phyloP scores from a whole-genome alignment of 805 yeast species.

The Isabelozyma heimii region DNA sequence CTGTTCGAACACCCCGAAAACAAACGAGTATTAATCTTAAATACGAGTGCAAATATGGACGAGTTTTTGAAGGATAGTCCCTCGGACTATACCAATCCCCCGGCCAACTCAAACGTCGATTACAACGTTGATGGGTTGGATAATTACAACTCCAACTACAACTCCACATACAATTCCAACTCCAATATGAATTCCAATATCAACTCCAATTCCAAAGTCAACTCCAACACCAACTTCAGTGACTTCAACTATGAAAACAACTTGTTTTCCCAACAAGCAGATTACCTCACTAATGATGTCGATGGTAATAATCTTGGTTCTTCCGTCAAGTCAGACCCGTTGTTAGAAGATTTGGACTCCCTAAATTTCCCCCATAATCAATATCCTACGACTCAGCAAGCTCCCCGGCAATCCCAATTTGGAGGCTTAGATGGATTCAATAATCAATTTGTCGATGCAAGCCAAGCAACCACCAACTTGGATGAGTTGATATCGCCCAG shows the following conservation, averaged over 20 bases:
- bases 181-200: not conserved
- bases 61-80: conserved; percentile 34
- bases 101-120: not conserved
- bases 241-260: not conserved
- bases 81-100: conserved; percentile 10
- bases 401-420: conserved; percentile 9
- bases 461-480: conserved; percentile 20
- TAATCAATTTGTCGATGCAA: conserved; percentile 8
- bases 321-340: conserved; percentile 18
- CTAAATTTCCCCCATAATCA: conserved; percentile 10
- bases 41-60: conserved; percentile 18
- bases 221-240: not conserved
- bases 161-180: not conserved
- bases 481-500: conserved; percentile 39
- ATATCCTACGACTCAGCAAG: not conserved
- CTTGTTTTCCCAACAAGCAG: not conserved
- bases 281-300: not conserved
- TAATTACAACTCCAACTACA: not conserved
- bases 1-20: not conserved
- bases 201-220: not conserved
- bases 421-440: conserved; percentile 1
- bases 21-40: not conserved
- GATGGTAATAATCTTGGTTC: conserved; percentile 1
- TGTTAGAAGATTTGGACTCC: conserved; percentile 28
- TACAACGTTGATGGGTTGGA: conserved; percentile 1